Base-by-base conservation (phyloP, 208 protist genomes). In the Leishmania martiniquensis region DNA sequence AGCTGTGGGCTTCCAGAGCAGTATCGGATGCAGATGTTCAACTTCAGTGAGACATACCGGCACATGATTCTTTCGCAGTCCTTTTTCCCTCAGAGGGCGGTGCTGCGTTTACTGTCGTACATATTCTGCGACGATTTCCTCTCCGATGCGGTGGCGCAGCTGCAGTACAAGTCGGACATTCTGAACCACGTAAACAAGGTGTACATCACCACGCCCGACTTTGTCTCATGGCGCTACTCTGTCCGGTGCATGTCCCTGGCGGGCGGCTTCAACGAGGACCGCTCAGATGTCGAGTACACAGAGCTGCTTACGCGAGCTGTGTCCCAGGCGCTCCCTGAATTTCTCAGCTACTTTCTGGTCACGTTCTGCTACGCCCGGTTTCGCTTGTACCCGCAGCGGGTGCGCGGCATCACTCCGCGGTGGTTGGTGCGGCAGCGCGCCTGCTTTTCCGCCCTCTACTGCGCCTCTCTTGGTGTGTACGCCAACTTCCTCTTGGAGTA, bases 151-250 rank as follows among this genome's bases (percentile, higher is more conserved):
- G 93, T 98, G 65, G 89, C 91, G 59, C 90, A 96, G 83, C 82
- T 98, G 83, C 94, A 98, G 82, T 95, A 96, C 83, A 95, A 96
- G 78, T 96, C 91, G 0, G 93, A 96, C 80, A 96, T 98, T 51
- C 66, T 97, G 12, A 96, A 96, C 67, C 87, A 96, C 76, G 84
- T 97, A 51, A 97, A 96, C 83, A 93, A 93, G 67, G 89, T 97
- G 17, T 97, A 88, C 82, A 88, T 93, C 59, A 91, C 87, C 34
- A 96, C 91, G 10, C 88, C 91, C 1, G 94, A 98, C 83, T 95
- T 98, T 78, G 84, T 94, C 37, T 95, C 94, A 54, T 96, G 94
- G 90, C 92, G 94, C 63, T 96, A 95, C 77, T 94, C 94, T 20
- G 91, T 98, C n/a, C 90, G 94, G 51, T 93, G 89, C 78, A 90